Percentiles rank a stretch among this genome's conserved stretches.
Evolutionary conservation across 1,284 basidiomycete genomes (phyloP).

Genomic region (Fomitopsis palustris): DNA sequence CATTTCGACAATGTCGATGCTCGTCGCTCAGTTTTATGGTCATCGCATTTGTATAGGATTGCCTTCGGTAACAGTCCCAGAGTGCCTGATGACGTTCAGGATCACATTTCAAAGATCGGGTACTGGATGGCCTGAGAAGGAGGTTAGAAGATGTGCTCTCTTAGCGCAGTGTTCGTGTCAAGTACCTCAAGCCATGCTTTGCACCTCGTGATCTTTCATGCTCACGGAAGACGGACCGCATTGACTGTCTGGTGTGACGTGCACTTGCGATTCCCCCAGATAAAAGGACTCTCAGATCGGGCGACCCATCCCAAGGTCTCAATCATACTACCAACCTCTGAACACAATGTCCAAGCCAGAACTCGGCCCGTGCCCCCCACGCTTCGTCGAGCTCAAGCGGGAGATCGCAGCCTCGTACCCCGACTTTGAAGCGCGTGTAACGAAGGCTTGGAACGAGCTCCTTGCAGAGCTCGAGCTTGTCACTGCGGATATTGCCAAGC

Average conservation of each 20-base stretch:
- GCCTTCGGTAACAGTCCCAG: no score
- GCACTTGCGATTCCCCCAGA: neutral
- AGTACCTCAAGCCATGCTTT: neutral
- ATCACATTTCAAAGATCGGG: neutral
- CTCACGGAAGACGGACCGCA: constrained; percentile 4
- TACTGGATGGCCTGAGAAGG: neutral
- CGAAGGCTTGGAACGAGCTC: constrained; percentile 55
- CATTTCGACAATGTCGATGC: neutral
- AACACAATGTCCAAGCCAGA: constrained; percentile 12
- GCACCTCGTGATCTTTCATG: constrained; percentile 3
- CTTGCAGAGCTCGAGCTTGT: constrained; percentile 44
- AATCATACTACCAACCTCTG: neutral
- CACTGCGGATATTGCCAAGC: constrained; percentile 40
- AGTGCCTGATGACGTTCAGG: neutral
- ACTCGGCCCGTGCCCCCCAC: constrained; percentile 35
- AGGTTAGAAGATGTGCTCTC: neutral
- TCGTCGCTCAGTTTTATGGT: neutral
- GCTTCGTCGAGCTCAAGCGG: constrained; percentile 53
- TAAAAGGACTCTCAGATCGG: neutral
- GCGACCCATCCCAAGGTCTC: neutral
- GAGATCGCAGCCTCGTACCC: constrained; percentile 50
- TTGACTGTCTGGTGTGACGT: neutral
- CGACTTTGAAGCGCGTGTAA: constrained; percentile 46
- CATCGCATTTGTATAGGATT: neutral
- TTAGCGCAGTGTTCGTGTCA: neutral